phyloP scores from a whole-genome alignment of 805 yeast genomes.

The Tetrapisispora fleetii region DNA sequence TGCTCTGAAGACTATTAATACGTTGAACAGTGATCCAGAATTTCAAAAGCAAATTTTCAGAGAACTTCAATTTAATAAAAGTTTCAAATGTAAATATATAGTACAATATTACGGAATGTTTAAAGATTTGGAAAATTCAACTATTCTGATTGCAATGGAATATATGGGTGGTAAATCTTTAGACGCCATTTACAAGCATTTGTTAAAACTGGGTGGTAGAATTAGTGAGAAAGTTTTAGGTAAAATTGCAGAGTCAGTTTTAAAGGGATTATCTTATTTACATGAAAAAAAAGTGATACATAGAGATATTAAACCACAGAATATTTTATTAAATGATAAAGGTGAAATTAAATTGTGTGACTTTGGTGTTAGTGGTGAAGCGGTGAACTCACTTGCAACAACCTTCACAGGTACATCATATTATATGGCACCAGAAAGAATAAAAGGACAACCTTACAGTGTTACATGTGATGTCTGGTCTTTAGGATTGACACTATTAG shows the following conservation, averaged over 20 bases:
- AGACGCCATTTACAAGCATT: slow-evolving; percentile 80
- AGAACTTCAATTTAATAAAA: slow-evolving; percentile 79
- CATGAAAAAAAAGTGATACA: slow-evolving; percentile 86
- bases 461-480: slow-evolving; percentile 98
- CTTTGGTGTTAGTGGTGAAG: slow-evolving; percentile 96
- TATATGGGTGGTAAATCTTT: slow-evolving; percentile 89
- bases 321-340: slow-evolving; percentile 59
- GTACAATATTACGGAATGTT: slow-evolving; percentile 92
- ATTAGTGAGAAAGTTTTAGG: slow-evolving; percentile 91
- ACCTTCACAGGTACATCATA: slow-evolving; percentile 96
- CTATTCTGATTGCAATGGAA: slow-evolving; percentile 94
- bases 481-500: slow-evolving; percentile 79
- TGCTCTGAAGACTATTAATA: slow-evolving; percentile 58
- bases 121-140: slow-evolving; percentile 60
- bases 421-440: slow-evolving; percentile 98
- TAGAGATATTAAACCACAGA: slow-evolving; percentile 93
- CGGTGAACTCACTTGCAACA: slow-evolving; percentile 87
- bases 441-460: slow-evolving; percentile 89
- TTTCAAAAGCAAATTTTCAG: slow-evolving; percentile 83
- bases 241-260: slow-evolving; percentile 76
- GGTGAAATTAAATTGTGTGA: slow-evolving; percentile 93
- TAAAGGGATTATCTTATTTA: slow-evolving; percentile 75
- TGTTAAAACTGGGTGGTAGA: slow-evolving; percentile 65
- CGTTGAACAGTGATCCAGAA: slow-evolving; percentile 55
- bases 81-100: slow-evolving; percentile 73